phyloP scores from a whole-genome alignment of 2,329 filamentous ascomycete species.

The Epicoccum nigrum region DNA sequence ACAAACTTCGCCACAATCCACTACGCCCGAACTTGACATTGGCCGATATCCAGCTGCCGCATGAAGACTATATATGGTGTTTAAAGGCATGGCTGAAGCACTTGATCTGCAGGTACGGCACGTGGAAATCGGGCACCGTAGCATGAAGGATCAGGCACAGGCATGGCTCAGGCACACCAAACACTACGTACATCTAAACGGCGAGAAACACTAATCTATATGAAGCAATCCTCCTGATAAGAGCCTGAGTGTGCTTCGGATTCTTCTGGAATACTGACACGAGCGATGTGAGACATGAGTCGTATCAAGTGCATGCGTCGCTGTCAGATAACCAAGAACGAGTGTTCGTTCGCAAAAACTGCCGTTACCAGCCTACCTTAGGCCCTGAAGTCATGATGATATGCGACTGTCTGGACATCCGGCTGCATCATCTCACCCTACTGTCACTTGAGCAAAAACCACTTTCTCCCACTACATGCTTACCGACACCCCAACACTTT shows the following conservation, averaged over 20 bases:
- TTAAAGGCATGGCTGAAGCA: background rate
- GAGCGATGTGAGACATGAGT: constrained; percentile 1
- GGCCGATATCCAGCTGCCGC: constrained; percentile 1
- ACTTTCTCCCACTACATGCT: background rate
- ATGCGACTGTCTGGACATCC: background rate
- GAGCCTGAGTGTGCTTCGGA: background rate
- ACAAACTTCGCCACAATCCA: background rate
- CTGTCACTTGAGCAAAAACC: background rate
- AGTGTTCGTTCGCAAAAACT: too few relatives aligned
- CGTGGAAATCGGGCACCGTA: background rate
- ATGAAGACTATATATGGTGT: background rate
- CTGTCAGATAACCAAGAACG: background rate
- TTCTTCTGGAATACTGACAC: background rate
- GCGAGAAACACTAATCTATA: background rate
- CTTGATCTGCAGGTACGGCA: background rate
- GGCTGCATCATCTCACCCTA: background rate
- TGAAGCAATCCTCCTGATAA: background rate
- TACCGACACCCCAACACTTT: background rate
- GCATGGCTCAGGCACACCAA: constrained; percentile 1
- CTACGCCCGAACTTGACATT: background rate
- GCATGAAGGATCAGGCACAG: background rate
- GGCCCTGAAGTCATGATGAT: too few relatives aligned
- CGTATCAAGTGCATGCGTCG: constrained; percentile 1
- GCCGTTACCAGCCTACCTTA: too few relatives aligned
- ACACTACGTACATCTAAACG: background rate